Percentiles rank a stretch among this genome's conserved stretches.
These are phyloP conservation scores for Eucalyptus caleyi DNA, from an alignment of 345 rosid genomes.

Conservation along the genomic window DNA sequence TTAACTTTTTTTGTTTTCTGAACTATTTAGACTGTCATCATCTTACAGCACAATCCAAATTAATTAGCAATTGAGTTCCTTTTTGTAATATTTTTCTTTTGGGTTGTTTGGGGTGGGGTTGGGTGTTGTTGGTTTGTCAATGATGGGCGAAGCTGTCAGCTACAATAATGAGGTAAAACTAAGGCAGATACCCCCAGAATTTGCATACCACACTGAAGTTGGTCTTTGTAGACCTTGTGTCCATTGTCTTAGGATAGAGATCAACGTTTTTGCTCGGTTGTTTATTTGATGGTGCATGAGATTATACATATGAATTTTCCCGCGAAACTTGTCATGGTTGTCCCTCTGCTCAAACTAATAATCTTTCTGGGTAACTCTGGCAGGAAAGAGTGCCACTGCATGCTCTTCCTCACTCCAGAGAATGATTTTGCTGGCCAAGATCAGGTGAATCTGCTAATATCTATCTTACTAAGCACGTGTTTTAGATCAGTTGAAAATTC, in stretches of 20 bases:
- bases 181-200: background rate
- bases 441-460: slow-evolving; percentile 38
- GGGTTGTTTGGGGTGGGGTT: too few species aligned
- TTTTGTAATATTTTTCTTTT: background rate
- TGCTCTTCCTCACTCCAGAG: slow-evolving; percentile 96
- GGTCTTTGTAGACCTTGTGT: background rate
- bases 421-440: slow-evolving; percentile 93
- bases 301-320: background rate
- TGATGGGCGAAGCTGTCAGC: background rate
- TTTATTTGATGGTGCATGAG: background rate
- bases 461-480: background rate
- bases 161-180: background rate
- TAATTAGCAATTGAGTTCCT: background rate
- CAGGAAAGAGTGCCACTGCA: slow-evolving; percentile 99
- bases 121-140: background rate
- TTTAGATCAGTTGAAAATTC: background rate
- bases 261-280: background rate
- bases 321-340: background rate
- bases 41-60: background rate
- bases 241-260: background rate
- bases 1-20: background rate
- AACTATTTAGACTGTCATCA: background rate
- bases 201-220: background rate
- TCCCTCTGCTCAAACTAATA: background rate
- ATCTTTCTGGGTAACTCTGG: background rate